Evolutionary conservation across 768 basidiomycete genomes (phyloP).

Genomic region (Boletus barrowsii): DNA sequence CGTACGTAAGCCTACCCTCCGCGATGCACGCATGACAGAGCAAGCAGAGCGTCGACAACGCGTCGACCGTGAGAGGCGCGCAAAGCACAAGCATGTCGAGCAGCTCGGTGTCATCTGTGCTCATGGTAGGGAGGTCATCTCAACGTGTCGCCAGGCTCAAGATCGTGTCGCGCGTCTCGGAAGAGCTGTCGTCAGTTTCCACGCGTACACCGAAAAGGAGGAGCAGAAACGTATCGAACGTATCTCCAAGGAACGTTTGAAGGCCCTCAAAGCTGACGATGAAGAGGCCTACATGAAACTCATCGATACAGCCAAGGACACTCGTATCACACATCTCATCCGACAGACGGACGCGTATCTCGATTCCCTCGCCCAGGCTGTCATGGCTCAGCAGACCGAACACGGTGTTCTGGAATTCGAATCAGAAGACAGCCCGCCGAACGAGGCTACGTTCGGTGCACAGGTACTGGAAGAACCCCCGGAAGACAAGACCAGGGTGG

Average conservation of each 20-base stretch:
- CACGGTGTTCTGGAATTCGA: slow-evolving; percentile 49
- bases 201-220: slow-evolving; percentile 91
- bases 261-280: slow-evolving; percentile 95
- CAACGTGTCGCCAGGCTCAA: slow-evolving; percentile 64
- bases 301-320: slow-evolving; percentile 98
- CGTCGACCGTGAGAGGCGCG: slow-evolving; percentile 85
- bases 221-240: slow-evolving; percentile 97
- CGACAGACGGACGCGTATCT: slow-evolving; percentile 93
- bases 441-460: slow-evolving; percentile 90
- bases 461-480: slow-evolving; percentile 59
- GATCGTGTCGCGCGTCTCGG: slow-evolving; percentile 62
- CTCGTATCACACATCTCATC: slow-evolving; percentile 94
- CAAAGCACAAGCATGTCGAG: slow-evolving; percentile 95
- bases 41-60: slow-evolving; percentile 89
- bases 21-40: slow-evolving; percentile 89
- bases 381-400: slow-evolving; percentile 88
- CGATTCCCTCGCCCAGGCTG: slow-evolving; percentile 92
- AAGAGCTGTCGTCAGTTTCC: slow-evolving; percentile 78
- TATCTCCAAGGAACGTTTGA: slow-evolving; percentile 95
- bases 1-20: slow-evolving; percentile 77
- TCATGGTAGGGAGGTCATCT: slow-evolving; percentile 75
- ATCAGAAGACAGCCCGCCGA: slow-evolving; percentile 68
- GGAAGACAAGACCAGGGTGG: slow-evolving; percentile 72
- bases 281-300: slow-evolving; percentile 99
- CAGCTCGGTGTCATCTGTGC: slow-evolving; percentile 83